These are phyloP conservation scores for Sphaerulina musiva DNA, from an alignment of 2,329 filamentous ascomycete species.

Conservation along the genomic window DNA sequence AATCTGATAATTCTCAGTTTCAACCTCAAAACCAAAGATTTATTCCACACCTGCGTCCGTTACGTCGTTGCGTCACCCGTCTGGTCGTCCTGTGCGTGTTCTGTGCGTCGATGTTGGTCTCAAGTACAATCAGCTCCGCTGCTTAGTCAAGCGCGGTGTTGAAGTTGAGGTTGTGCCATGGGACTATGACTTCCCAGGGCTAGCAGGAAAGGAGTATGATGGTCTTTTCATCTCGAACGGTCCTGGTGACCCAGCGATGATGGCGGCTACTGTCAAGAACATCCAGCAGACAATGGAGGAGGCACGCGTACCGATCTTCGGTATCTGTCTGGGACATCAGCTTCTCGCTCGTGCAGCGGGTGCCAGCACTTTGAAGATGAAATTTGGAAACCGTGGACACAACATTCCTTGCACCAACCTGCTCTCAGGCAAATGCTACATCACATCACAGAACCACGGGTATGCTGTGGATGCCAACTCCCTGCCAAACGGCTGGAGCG, in stretches of 20 bases:
- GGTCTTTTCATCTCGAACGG: constrained; percentile 98
- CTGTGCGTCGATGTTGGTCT: constrained; percentile 93
- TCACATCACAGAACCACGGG: constrained; percentile 98
- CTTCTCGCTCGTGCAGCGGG: constrained; percentile 82
- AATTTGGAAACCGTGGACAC: constrained; percentile 97
- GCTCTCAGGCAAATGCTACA: constrained; percentile 93
- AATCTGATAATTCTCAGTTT: constrained; percentile 57
- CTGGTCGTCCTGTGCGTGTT: constrained; percentile 77
- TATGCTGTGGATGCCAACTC: constrained; percentile 80
- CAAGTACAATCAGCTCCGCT: constrained; percentile 97
- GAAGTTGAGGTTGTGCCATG: constrained; percentile 93
- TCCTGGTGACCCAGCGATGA: constrained; percentile 84
- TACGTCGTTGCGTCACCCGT: constrained; percentile 73
- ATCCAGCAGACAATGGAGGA: constrained; percentile 69
- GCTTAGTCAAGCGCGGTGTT: constrained; percentile 81
- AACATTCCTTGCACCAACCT: constrained; percentile 98
- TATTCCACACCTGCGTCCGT: constrained; percentile 65
- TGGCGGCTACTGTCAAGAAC: constrained; percentile 72
- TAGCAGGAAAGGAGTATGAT: constrained; percentile 79
- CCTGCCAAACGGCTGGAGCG: constrained; percentile 74
- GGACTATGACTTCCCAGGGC: constrained; percentile 81
- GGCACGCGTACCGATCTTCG: constrained; percentile 80
- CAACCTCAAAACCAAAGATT: constrained; percentile 75
- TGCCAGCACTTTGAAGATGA: constrained; percentile 87
- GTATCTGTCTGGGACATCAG: constrained; percentile 94